Evolutionary conservation across 768 basidiomycete genomes (phyloP).

Genomic region (Tylopilus sp.): DNA sequence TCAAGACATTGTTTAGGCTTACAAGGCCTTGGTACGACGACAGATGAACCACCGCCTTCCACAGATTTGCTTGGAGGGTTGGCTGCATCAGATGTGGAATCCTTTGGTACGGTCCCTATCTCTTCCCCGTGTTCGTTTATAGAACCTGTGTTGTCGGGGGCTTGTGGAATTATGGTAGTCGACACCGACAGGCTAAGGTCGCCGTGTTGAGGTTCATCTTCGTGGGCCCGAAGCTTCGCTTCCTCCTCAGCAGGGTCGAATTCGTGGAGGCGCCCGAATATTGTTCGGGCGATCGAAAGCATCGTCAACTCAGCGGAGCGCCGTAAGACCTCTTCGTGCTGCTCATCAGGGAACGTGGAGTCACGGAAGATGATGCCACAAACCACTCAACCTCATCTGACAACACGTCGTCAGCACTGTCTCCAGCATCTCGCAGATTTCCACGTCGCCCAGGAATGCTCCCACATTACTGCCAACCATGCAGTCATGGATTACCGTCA

Average conservation of each 20-base stretch:
- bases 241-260: slow-evolving; percentile 69
- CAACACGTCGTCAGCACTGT: slow-evolving; percentile 96
- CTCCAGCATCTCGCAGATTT: slow-evolving; percentile 97
- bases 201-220: slow-evolving; percentile 49
- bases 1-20: slow-evolving; percentile 1
- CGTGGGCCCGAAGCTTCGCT: slow-evolving; percentile 50
- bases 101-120: not conserved
- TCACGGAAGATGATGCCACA: slow-evolving; percentile 29
- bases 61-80: not conserved
- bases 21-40: slow-evolving; percentile 22
- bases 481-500: slow-evolving; percentile 84
- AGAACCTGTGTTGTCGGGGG: slow-evolving; percentile 12
- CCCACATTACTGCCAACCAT: slow-evolving; percentile 66
- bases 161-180: slow-evolving; percentile 28
- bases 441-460: slow-evolving; percentile 78
- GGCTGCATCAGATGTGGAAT: not conserved
- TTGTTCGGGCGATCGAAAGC: slow-evolving; percentile 79
- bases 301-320: slow-evolving; percentile 87
- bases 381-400: slow-evolving; percentile 94
- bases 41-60: slow-evolving; percentile 35
- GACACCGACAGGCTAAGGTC: slow-evolving; percentile 64
- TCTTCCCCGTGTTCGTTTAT: slow-evolving; percentile 11
- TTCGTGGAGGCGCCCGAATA: slow-evolving; percentile 69
- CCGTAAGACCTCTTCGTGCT: slow-evolving; percentile 69
- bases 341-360: slow-evolving; percentile 14